Evolutionary conservation across 805 yeast species (phyloP).

Genomic region (Wickerhamiella dianesei): DNA sequence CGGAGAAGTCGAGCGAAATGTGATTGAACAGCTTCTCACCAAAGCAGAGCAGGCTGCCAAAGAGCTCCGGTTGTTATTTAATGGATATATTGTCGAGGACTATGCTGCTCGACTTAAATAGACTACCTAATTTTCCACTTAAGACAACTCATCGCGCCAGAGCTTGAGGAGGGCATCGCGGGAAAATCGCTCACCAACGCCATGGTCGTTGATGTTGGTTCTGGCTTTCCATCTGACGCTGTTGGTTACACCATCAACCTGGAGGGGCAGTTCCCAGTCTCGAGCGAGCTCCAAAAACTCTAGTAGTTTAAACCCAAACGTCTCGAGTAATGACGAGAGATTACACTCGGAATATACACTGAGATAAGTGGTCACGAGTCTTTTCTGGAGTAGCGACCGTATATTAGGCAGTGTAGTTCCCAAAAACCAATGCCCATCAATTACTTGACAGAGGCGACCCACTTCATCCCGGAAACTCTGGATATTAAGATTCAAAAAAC

Average conservation of each 20-base stretch:
- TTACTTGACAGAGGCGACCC: not conserved
- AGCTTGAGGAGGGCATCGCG: constrained; percentile 6
- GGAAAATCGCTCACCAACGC: constrained; percentile 1
- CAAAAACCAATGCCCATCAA: constrained; percentile 1
- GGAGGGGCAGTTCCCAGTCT: constrained; percentile 8
- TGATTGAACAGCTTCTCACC: constrained; percentile 11
- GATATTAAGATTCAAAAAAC: constrained; percentile 2
- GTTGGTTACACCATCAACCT: constrained; percentile 4
- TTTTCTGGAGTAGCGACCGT: not conserved
- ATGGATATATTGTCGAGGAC: constrained; percentile 18
- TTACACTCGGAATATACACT: constrained; percentile 3
- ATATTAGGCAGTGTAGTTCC: not conserved
- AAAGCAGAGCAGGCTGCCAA: constrained; percentile 15
- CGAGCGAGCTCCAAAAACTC: constrained; percentile 7
- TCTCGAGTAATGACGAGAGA: not conserved
- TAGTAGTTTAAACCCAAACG: constrained; percentile 3
- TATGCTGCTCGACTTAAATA: constrained; percentile 7
- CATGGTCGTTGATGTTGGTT: not conserved
- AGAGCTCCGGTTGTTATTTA: constrained; percentile 14
- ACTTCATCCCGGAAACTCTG: constrained; percentile 1
- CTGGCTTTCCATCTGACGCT: not conserved
- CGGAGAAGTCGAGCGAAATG: constrained; percentile 7
- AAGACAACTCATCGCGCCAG: constrained; percentile 2
- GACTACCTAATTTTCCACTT: not conserved
- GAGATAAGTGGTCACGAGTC: constrained; percentile 7